Evolutionary conservation across 192 early-diverging fungal species (phyloP).

Genomic region (Backusella morwellensis): DNA sequence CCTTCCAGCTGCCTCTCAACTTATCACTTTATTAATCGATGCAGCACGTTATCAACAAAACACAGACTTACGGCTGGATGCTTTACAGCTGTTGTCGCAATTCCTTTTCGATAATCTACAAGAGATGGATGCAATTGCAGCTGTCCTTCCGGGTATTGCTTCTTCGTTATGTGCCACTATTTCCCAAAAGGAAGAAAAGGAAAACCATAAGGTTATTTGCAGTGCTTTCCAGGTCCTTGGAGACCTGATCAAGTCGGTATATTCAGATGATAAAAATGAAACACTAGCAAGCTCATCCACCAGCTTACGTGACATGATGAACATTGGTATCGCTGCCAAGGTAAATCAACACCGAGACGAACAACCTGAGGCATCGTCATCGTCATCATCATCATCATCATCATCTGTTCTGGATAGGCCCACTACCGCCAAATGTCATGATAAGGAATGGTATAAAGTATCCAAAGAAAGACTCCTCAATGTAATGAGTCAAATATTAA

Average conservation of each 20-base stretch:
- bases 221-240: conserved; percentile 25
- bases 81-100: conserved; percentile 34
- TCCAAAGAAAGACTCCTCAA: conserved; percentile 26
- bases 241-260: conserved; percentile 24
- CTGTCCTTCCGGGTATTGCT: conserved; percentile 34
- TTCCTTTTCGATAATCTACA: conserved; percentile 27
- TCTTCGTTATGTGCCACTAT: conserved; percentile 32
- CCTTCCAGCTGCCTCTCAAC: conserved; percentile 13
- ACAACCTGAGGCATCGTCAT: background rate
- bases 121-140: conserved; percentile 21
- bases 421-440: background rate
- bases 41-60: conserved; percentile 18
- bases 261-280: conserved; percentile 28
- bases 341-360: background rate
- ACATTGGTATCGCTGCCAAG: background rate
- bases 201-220: conserved; percentile 37
- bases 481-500: conserved; percentile 27
- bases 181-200: conserved; percentile 32
- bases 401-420: background rate
- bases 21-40: conserved; percentile 16
- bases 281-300: background rate
- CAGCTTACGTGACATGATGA: background rate
- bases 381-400: no score
- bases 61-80: conserved; percentile 28
- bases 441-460: conserved; percentile 27